These are phyloP conservation scores for Megacollybia marginata DNA, from an alignment of 768 basidiomycete genomes.

Conservation along the genomic window DNA sequence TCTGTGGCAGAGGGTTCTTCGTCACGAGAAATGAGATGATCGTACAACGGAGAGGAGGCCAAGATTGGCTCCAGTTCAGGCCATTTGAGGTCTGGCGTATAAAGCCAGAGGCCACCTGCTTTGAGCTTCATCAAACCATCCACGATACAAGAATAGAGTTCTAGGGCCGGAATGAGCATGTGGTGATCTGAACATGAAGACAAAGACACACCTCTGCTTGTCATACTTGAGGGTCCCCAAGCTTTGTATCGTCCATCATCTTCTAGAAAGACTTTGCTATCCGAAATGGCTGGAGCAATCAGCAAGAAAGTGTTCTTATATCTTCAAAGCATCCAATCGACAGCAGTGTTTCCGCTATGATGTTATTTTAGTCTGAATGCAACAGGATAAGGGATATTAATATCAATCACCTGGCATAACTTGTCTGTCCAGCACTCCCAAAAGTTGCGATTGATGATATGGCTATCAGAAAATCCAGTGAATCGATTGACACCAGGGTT, in stretches of 20 bases:
- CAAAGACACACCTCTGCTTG: not conserved
- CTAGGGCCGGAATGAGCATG: too few species aligned
- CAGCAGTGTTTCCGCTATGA: conserved; percentile 11
- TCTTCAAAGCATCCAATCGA: conserved; percentile 7
- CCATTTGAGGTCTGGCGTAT: conserved; percentile 21
- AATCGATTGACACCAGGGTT: conserved; percentile 5
- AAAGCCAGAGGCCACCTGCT: conserved; percentile 9
- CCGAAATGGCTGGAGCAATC: conserved; percentile 10
- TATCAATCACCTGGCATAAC: conserved; percentile 14
- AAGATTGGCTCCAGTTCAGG: not conserved
- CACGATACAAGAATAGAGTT: too few species aligned
- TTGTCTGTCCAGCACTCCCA: conserved; percentile 16
- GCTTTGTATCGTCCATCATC: too few species aligned
- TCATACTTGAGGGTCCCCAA: conserved; percentile 1
- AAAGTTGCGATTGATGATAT: conserved; percentile 14
- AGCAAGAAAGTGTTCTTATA: conserved; percentile 12
- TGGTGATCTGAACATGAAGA: too few species aligned
- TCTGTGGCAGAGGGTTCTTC: not conserved
- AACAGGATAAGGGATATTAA: too few species aligned
- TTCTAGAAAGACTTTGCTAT: too few species aligned
- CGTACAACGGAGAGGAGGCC: conserved; percentile 6
- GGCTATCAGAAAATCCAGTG: conserved; percentile 15
- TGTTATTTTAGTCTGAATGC: too few species aligned
- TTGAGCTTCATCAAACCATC: too few species aligned
- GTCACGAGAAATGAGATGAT: conserved; percentile 8